Conservation (phyloP, 345 rosid genomes). For the Nephelium lappaceum region DNA sequence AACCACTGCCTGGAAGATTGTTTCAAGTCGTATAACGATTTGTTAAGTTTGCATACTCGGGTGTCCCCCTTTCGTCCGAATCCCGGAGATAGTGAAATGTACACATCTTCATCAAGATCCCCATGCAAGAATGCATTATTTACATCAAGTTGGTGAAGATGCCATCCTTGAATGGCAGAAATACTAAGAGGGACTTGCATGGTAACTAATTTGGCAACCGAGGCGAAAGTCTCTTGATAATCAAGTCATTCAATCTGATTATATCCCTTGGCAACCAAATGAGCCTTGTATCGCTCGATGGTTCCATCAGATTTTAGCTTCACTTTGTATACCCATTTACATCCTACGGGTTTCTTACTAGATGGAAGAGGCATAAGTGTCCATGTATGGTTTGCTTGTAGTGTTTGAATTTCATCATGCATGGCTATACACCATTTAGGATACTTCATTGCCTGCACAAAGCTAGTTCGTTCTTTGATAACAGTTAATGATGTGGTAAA, state of each 20-base stretch:
- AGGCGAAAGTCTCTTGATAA: conserved; percentile 5
- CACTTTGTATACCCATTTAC: too few relatives aligned
- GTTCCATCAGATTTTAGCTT: too few relatives aligned
- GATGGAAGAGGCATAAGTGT: too few relatives aligned
- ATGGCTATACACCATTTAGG: neutral
- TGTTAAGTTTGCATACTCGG: neutral
- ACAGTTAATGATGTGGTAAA: too few relatives aligned
- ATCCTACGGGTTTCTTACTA: too few relatives aligned
- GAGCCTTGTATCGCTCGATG: neutral
- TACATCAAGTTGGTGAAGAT: conserved; percentile 1
- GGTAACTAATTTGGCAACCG: neutral
- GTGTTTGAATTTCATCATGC: neutral
- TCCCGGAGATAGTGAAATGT: conserved; percentile 4
- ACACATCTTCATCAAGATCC: neutral
- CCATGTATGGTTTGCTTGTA: too few relatives aligned
- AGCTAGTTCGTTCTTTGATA: too few relatives aligned
- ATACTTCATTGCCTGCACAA: too few relatives aligned
- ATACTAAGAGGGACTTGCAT: neutral
- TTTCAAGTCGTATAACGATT: neutral
- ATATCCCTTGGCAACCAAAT: neutral
- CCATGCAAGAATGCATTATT: conserved; percentile 19
- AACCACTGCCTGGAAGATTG: neutral
- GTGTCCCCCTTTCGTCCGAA: conserved; percentile 1
- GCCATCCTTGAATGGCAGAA: neutral
- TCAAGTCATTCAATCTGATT: neutral